Percentiles rank a stretch among this genome's conserved stretches.
These are phyloP conservation scores for Emmonsiellopsis sp. DNA, from an alignment of 2,329 filamentous ascomycete species.

Conservation along the genomic window DNA sequence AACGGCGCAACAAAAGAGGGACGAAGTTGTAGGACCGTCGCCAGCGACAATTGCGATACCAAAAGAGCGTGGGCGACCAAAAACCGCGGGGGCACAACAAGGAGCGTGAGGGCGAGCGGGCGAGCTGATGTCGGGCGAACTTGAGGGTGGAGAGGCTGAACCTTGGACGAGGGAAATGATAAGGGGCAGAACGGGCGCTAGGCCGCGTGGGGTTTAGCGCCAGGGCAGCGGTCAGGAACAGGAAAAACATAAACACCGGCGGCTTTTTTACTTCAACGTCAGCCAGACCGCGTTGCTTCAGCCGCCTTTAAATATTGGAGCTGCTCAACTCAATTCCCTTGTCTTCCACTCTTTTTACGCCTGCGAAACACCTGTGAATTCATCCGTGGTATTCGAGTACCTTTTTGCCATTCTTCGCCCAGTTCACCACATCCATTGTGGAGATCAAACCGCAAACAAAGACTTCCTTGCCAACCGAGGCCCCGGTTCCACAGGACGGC, in stretches of 20 bases:
- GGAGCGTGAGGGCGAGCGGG: background rate
- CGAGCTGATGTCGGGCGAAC: background rate
- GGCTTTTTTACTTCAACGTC: background rate
- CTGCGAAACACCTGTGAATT: too few relatives aligned
- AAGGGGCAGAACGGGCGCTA: background rate
- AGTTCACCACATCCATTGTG: too few relatives aligned
- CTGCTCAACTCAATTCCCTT: background rate
- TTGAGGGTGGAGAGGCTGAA: background rate
- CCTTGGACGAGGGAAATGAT: background rate
- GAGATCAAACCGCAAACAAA: too few relatives aligned
- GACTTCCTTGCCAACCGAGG: too few relatives aligned
- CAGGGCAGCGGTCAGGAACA: background rate
- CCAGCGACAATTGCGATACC: conserved; percentile 3
- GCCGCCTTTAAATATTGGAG: background rate
- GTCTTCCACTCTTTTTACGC: too few relatives aligned
- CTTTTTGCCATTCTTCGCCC: too few relatives aligned
- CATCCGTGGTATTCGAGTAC: too few relatives aligned
- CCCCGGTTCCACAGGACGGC: too few relatives aligned
- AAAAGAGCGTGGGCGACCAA: background rate
- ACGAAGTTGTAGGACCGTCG: background rate
- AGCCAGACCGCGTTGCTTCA: background rate
- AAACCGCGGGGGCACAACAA: background rate
- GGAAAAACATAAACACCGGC: conserved; percentile 1
- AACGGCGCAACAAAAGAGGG: background rate
- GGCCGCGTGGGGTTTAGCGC: background rate